phyloP scores from a whole-genome alignment of 2,329 filamentous ascomycete genomes.

The Aspergillus ustus region DNA sequence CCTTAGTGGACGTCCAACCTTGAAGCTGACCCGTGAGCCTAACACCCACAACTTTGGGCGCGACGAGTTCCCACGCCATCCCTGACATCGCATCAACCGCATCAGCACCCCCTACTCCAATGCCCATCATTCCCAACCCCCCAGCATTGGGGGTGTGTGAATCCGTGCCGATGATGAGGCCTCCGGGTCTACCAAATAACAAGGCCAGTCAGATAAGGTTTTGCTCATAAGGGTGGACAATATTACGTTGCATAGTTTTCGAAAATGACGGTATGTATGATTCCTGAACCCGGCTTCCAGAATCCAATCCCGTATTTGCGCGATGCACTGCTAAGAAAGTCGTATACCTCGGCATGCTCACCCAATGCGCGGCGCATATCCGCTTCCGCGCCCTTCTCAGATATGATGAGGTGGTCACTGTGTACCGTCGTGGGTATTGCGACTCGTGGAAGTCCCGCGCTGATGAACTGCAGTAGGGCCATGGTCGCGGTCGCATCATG shows the following conservation, averaged over 20 bases:
- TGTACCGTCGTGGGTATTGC: slow-evolving; percentile 47
- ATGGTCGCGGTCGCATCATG: slow-evolving; percentile 52
- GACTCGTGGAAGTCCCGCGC: slow-evolving; percentile 45
- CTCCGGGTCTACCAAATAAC: slow-evolving; percentile 67
- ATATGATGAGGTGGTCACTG: slow-evolving; percentile 46
- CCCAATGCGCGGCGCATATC: slow-evolving; percentile 33
- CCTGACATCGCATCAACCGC: slow-evolving; percentile 96
- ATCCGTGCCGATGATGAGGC: slow-evolving; percentile 91
- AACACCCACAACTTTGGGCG: slow-evolving; percentile 62
- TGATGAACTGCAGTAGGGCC: slow-evolving; percentile 51
- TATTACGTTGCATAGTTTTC: slow-evolving; percentile 46
- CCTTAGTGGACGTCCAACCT: slow-evolving; percentile 90
- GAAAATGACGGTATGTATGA: slow-evolving; percentile 48
- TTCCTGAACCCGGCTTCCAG: slow-evolving; percentile 44
- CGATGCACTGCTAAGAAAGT: slow-evolving; percentile 44
- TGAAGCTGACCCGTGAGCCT: slow-evolving; percentile 54
- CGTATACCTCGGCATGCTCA: slow-evolving; percentile 46
- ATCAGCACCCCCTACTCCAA: slow-evolving; percentile 95
- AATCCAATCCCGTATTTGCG: slow-evolving; percentile 54
- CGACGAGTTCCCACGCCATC: slow-evolving; percentile 94
- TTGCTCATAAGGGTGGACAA: background rate
- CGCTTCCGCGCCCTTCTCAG: slow-evolving; percentile 37
- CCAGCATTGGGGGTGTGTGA: slow-evolving; percentile 95
- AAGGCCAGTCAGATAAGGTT: background rate
- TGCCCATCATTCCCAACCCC: slow-evolving; percentile 88